Evolutionary conservation across 441 rosid genomes (phyloP), one percentile per base, ranked within the genome.

Genomic region (Corymbia calophylla): DNA sequence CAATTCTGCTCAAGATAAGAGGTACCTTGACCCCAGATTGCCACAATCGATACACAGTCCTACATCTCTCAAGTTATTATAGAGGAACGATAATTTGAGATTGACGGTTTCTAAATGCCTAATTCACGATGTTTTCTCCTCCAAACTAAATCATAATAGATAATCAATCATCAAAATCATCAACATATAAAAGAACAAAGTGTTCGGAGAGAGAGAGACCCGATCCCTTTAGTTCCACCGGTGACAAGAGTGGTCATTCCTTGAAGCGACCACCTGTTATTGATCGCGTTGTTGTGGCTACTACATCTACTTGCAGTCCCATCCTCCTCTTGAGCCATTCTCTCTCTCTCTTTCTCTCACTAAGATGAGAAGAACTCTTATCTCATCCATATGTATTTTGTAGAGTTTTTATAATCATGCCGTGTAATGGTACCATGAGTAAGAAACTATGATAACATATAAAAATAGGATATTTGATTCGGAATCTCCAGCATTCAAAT

Each of bases 181-280:
- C 9, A 1, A n/a, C 5, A 39, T 17, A n/a, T 17, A 64, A 64
- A 64, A 27, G 15, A 60, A 60, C 15, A 1, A 60, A 13, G 66
- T 60, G 66, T 5, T 27, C 1, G 8, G 31, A 7, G 25, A 19
- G 21, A 17, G 29, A 85, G 70, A 10, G 55, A 95, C 95, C 95
- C 95, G 53, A 95, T 88, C 66, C 95, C 95, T 58, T 90, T 93
- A 66, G 93, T 90, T 81, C 93, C 93, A 60, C 94, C 93, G 31
- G 93, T 93, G 87, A 93, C 94, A 70, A 94, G 92, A 53, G 94
- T 91, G 1, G 92, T 94, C 92, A 86, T 92, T 53, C 94, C 60
- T 48, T 35, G 51, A 92, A 94, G 93, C 35, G 92, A 91, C 95
- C 95, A 93, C 39, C 91, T 89, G 15, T 27, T 88, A 4, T 11